Evolutionary conservation across 2,329 filamentous ascomycete species (phyloP), one percentile per base, ranked within the genome.

Genomic region (Pseudogymnoascus sp.): DNA sequence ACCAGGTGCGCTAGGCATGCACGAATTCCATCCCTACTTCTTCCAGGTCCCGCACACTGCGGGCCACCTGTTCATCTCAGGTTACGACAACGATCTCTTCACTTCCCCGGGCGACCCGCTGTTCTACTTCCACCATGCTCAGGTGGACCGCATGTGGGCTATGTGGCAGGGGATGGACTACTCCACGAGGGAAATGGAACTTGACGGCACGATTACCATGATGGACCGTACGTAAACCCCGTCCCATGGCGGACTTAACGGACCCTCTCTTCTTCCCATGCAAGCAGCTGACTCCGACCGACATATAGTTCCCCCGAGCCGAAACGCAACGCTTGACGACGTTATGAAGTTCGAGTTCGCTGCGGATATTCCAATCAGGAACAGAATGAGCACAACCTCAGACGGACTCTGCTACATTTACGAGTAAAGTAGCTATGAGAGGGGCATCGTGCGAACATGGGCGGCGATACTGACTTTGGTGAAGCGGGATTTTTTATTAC

Each of bases 81-180:
- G 54, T 12, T 34, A 58, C 9, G 35, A 58, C 14, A 38, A 34
- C 6, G 58, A 60, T 28, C 37, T 60, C 9, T 60, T 41, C 30
- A 41, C 41, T 7, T 41, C 35, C 37, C 58, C 58, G 28, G 41
- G 41, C 8, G 65, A 67, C 18, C 65, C 65, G 18, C 18, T 64
- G 38, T 67, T 67, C 62, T 67, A 64, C 61, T 60, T 65, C 28
- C 65, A 67, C 38, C 65, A 67, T 43, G 57, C 65, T 11, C 63
- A 65, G 20, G 59, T 67, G 39, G 65, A 67, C 37, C 60, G 63
- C 58, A 60, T 67, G 16, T 67, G 65, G 65, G 64, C 28, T 9
- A 9, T 60, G 12, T 79, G 77, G 77, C 77, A 79, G 68, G 77
- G 76, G 61, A 72, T 77, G 20, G 73, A 79, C 65, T 74, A 69